Percentiles rank a stretch among this genome's conserved stretches.
These are phyloP conservation scores for Mollisiaceae sp. DNA, from an alignment of 2,329 filamentous ascomycete species.

Conservation along the genomic window DNA sequence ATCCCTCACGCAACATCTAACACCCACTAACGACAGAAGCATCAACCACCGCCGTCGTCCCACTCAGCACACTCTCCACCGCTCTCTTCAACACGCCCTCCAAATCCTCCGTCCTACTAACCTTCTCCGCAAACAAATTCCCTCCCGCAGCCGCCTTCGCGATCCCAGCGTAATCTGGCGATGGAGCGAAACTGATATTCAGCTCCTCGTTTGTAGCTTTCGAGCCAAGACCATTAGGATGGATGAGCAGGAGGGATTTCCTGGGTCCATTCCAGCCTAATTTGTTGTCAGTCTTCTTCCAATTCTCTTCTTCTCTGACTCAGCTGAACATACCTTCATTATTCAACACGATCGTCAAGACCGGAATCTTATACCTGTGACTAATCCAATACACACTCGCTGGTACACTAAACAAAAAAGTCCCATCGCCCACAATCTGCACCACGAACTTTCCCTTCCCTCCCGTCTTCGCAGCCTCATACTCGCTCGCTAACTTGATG, in stretches of 20 bases:
- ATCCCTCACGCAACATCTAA: conserved; percentile 17
- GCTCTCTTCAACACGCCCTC: conserved; percentile 59
- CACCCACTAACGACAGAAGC: conserved; percentile 39
- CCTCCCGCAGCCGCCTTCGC: conserved; percentile 69
- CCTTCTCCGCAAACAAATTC: conserved; percentile 63
- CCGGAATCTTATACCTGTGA: conserved; percentile 67
- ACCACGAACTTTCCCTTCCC: conserved; percentile 64
- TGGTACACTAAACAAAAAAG: conserved; percentile 69
- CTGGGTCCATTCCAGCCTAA: conserved; percentile 69
- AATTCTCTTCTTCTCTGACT: background rate
- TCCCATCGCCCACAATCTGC: conserved; percentile 71
- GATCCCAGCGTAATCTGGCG: conserved; percentile 71
- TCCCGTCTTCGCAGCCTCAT: conserved; percentile 46
- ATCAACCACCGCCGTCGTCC: conserved; percentile 66
- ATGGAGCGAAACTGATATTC: conserved; percentile 69
- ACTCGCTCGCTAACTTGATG: conserved; percentile 70
- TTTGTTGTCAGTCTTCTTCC: background rate
- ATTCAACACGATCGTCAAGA: conserved; percentile 70
- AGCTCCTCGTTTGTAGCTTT: conserved; percentile 67
- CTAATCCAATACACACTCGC: conserved; percentile 73
- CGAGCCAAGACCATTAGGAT: conserved; percentile 66
- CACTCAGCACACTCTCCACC: conserved; percentile 60
- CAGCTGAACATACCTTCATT: conserved; percentile 56
- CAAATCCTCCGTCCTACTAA: conserved; percentile 61
- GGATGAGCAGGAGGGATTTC: conserved; percentile 65